Base-by-base conservation (phyloP, 1,284 basidiomycete species). In the Trichosporon coremiiforme region DNA sequence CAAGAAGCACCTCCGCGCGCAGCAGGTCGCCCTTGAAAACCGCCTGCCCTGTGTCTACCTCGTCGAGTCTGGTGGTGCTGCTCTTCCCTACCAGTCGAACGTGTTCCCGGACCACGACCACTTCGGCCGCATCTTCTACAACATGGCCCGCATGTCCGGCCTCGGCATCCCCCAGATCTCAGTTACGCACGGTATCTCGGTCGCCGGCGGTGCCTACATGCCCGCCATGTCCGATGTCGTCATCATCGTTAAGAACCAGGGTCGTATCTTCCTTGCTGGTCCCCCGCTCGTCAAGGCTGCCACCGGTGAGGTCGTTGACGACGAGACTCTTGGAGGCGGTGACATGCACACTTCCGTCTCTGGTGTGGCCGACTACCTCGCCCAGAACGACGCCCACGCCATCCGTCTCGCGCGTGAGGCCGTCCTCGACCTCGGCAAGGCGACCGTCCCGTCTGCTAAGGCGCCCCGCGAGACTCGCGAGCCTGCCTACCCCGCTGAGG, bases 161-260 rank as follows among this genome's bases (percentile, higher is more conserved):
- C 86, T 93, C 0, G 90, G 91, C 2, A 94, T 97, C 55, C 94
- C 94, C 0, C 94, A 98, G 83, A 91, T 98, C 77, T 91, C 93
- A 33, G 89, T 95, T 20, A 94, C 97, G 2, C 95, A 97, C 78
- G 95, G 95, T 20, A 97, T 97, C 78, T 93, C 91, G 62, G 94
- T 98, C 20, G 95, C 95, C 2, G 86, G 86, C 47, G 81, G 81
- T 47, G 81, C 81, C 88, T 97, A 98, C 82, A 93, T 97, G 60
- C 95, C 95, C 35, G 94, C 95, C 2, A 96, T 98, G 93, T 93
- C 94, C 1, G 95, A 98, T 78, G 92, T 95, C 82, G 97, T 94
- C 73, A 90, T 98, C 78, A 98, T 97, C 74, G 95, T 98, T 63
- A 80, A 80, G 70, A 91, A 95, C 72, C 94, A 97, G 85, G 95